Percentiles rank a stretch among this genome's conserved stretches.
These are phyloP conservation scores for Blastobotrys aristatus DNA, from an alignment of 1,139 yeast species.

Conservation along the genomic window DNA sequence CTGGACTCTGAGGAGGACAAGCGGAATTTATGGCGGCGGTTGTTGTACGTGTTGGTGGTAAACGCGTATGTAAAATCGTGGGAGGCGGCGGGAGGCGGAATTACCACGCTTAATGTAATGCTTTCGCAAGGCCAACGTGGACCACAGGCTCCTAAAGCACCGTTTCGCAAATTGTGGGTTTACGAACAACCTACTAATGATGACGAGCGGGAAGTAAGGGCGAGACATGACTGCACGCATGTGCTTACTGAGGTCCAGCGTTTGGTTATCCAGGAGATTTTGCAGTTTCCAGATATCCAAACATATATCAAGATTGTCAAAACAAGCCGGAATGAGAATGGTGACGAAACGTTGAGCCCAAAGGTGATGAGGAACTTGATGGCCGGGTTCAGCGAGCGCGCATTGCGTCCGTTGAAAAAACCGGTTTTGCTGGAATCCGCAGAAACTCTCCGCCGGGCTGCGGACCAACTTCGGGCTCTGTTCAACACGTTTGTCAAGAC, in stretches of 20 bases:
- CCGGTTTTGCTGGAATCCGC: background rate
- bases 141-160: background rate
- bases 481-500: background rate
- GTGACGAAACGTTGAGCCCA: background rate
- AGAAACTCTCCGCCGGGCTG: background rate
- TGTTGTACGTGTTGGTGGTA: background rate
- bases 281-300: background rate
- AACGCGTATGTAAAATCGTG: conserved; percentile 10
- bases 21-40: background rate
- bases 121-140: conserved; percentile 1
- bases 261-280: background rate
- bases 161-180: background rate
- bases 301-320: background rate
- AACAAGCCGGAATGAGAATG: background rate
- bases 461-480: background rate
- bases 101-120: conserved; percentile 6
- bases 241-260: background rate
- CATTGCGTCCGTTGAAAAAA: background rate
- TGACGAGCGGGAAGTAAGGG: background rate
- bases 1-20: background rate
- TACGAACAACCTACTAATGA: conserved; percentile 1
- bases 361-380: background rate
- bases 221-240: background rate
- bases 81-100: conserved; percentile 14
- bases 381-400: background rate